phyloP scores from a whole-genome alignment of 2,329 filamentous ascomycete species.

The Fusarium poae region DNA sequence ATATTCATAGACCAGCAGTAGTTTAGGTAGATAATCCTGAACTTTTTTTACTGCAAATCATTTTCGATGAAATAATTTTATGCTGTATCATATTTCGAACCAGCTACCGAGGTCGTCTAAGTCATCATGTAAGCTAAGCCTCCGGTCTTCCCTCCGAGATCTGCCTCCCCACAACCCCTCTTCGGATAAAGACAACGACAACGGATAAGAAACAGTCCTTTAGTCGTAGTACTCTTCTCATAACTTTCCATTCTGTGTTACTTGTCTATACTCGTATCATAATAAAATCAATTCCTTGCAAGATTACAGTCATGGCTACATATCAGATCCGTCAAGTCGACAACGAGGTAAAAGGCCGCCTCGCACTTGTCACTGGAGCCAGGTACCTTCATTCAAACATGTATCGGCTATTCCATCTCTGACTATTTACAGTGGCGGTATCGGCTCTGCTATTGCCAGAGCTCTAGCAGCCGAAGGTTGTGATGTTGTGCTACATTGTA shows the following conservation, averaged over 20 bases:
- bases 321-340: slow-evolving; percentile 29
- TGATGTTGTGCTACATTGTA: slow-evolving; percentile 36
- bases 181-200: slow-evolving; percentile 17
- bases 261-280: accelerated
- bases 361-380: slow-evolving; percentile 35
- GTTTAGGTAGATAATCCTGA: background rate
- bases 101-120: background rate
- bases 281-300: background rate
- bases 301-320: background rate
- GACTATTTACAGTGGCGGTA: slow-evolving; percentile 14
- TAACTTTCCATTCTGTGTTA: too few species aligned
- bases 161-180: slow-evolving; percentile 29
- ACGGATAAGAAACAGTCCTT: slow-evolving; percentile 12
- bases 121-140: background rate
- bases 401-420: accelerated
- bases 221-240: background rate
- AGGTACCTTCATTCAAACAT: slow-evolving; percentile 2
- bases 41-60: accelerated
- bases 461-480: slow-evolving; percentile 30
- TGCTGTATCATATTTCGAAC: background rate
- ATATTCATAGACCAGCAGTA: background rate
- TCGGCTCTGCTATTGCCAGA: slow-evolving; percentile 28
- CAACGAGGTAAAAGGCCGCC: slow-evolving; percentile 26
- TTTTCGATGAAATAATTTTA: background rate
- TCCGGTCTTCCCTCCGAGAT: slow-evolving; percentile 25